Percentiles rank a stretch among this genome's conserved stretches.
Evolutionary conservation across 768 basidiomycete genomes (phyloP).

Genomic region (Suillus clintonianus): DNA sequence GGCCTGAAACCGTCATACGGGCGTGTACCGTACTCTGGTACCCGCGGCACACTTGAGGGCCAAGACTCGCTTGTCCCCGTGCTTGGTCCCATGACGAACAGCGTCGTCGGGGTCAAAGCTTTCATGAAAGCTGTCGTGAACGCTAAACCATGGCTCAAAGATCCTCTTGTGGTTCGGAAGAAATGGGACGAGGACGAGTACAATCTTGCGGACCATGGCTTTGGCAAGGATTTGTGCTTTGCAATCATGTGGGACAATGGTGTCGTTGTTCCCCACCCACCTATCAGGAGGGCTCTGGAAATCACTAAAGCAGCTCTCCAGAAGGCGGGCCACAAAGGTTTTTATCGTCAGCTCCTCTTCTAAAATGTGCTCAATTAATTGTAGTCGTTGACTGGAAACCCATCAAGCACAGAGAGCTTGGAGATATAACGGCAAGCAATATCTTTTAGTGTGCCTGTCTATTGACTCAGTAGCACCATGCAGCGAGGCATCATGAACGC

Average conservation of each 20-base stretch:
- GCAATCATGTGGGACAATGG: conserved; percentile 71
- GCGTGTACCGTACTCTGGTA: conserved; percentile 71
- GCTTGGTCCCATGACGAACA: conserved; percentile 68
- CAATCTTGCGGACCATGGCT: conserved; percentile 56
- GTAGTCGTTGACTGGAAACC: conserved; percentile 74
- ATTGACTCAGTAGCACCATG: neutral
- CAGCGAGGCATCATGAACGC: conserved; percentile 47
- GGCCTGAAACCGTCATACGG: conserved; percentile 69
- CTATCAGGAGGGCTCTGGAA: conserved; percentile 61
- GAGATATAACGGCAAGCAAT: conserved; percentile 40
- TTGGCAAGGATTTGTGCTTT: conserved; percentile 54
- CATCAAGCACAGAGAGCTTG: conserved; percentile 51
- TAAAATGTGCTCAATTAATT: neutral
- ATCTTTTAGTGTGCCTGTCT: neutral
- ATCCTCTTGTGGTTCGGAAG: conserved; percentile 59
- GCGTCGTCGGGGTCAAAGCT: conserved; percentile 58
- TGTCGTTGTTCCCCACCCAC: conserved; percentile 60
- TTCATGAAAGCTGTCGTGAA: conserved; percentile 69
- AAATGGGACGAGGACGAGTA: conserved; percentile 65
- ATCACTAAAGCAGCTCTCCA: conserved; percentile 55
- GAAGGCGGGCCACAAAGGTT: conserved; percentile 67
- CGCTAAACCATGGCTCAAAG: conserved; percentile 63
- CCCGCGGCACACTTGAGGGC: conserved; percentile 65
- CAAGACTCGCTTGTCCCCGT: conserved; percentile 73
- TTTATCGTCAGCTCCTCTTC: conserved; percentile 3